Base-by-base conservation (phyloP, 2,329 filamentous ascomycete species). In the Botryotinia convoluta region DNA sequence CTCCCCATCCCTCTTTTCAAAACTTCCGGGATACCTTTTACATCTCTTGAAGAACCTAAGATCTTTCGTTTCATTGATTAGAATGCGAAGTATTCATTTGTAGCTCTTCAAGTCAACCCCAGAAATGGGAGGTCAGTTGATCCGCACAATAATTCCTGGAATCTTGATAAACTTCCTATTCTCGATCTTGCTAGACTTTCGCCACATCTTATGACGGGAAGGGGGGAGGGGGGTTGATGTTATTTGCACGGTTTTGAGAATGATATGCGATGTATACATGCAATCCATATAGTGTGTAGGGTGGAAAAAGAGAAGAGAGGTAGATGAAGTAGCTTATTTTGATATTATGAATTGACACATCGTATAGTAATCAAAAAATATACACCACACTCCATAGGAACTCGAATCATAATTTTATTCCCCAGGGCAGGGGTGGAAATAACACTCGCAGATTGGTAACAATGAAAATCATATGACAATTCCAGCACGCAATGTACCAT, bases 101-200 rank as follows among this genome's bases (percentile, higher is more conserved):
- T 45, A 14, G 12, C 12, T 39, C 20, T 51, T n/a, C 0, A 6
- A 5, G n/a, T 26, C 10, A 26, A 26, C 0, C 45, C 4, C 1
- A 12, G 22, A 48, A 10, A 26, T 26, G 12, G 9, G 22, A 26
- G 45, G 45, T 4, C 44, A 0, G 8, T 8, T 20, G 20, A 2
- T 44, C 4, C 18, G 8, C 7, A 3, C 44, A 9, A 20, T 9
- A 18, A 16, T 16, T 42, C 42, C 42, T 22, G 22, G 39, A 12
- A 12, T 2, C 8, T 12, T 42, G 39, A 51, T 4, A 14, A 0
- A 14, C 48, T 51, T 51, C 22, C 1, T 6, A n/a, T 5, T 14
- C 48, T 26, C 0, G 26, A 1, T n/a, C 22, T n/a, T 51, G 48
- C 48, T 14, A n/a, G 6, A 51, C 9, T 51, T n/a, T 51, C 26